Evolutionary conservation across 1,284 basidiomycete species (phyloP).

Genomic region (Moniliophthora roreri): DNA sequence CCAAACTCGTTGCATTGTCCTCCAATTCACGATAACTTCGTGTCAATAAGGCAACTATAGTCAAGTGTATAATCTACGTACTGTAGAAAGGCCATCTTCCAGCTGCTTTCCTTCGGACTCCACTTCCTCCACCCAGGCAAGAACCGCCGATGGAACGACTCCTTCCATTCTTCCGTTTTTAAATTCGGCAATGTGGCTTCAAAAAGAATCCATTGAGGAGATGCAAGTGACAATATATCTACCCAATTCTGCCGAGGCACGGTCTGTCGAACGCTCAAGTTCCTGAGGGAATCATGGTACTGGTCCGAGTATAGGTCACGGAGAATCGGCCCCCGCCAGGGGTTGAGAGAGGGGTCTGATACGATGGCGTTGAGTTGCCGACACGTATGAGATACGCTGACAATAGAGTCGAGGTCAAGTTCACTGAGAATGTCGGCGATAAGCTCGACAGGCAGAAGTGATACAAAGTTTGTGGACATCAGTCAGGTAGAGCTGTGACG

Average conservation of each 20-base stretch:
- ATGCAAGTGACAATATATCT: slow-evolving; percentile 62
- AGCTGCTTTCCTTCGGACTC: slow-evolving; percentile 54
- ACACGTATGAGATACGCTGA: slow-evolving; percentile 58
- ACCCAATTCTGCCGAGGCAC: slow-evolving; percentile 77
- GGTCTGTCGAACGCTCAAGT: slow-evolving; percentile 56
- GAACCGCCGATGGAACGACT: slow-evolving; percentile 66
- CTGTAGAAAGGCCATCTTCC: slow-evolving; percentile 67
- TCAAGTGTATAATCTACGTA: slow-evolving; percentile 26
- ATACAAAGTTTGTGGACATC: slow-evolving; percentile 35
- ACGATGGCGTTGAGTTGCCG: slow-evolving; percentile 52
- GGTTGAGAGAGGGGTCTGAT: slow-evolving; percentile 65
- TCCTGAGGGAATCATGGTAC: slow-evolving; percentile 52
- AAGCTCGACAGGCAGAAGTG: slow-evolving; percentile 70
- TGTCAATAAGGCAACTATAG: not conserved
- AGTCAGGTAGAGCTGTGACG: not conserved
- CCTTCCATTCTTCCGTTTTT: slow-evolving; percentile 64
- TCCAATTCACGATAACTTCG: slow-evolving; percentile 24
- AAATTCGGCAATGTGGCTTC: slow-evolving; percentile 67
- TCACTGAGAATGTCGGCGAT: slow-evolving; percentile 70
- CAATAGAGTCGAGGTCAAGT: slow-evolving; percentile 60
- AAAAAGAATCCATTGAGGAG: slow-evolving; percentile 60
- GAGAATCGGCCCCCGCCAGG: slow-evolving; percentile 69
- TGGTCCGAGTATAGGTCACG: slow-evolving; percentile 45
- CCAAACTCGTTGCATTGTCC: slow-evolving; percentile 60
- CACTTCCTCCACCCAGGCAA: slow-evolving; percentile 70